phyloP scores from a whole-genome alignment of 176 grass and related monocot genomes.

The Panicum miliaceum region DNA sequence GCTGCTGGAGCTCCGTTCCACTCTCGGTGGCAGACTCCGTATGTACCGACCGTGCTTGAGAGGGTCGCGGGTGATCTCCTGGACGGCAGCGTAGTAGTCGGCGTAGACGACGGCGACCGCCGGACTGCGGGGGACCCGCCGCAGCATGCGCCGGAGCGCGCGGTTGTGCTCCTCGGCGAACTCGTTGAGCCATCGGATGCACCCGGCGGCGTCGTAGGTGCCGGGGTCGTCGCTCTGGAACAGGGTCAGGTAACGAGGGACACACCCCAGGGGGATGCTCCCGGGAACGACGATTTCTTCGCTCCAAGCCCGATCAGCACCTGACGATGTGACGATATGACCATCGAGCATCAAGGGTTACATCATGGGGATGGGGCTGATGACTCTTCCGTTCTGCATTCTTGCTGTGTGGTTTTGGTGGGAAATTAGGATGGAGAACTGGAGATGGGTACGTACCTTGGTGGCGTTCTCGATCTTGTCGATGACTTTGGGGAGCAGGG shows the following conservation, averaged over 20 bases:
- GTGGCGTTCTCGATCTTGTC: constrained; percentile 39
- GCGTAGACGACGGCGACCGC: constrained; percentile 21
- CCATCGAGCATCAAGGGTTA: neutral
- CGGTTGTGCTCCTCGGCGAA: constrained; percentile 47
- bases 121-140: neutral
- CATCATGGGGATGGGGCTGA: no score
- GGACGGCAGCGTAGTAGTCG: constrained; percentile 39
- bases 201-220: constrained; percentile 58
- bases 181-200: constrained; percentile 48
- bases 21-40: no score
- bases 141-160: neutral
- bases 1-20: no score
- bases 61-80: neutral
- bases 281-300: constrained; percentile 63
- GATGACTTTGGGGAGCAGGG: constrained; percentile 48
- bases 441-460: constrained; percentile 7
- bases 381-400: no score
- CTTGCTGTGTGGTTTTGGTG: no score
- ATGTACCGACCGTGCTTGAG: neutral
- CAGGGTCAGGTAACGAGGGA: constrained; percentile 33
- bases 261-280: constrained; percentile 42
- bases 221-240: constrained; percentile 23
- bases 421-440: no score
- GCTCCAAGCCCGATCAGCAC: constrained; percentile 50
- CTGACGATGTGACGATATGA: neutral